Evolutionary conservation across 768 basidiomycete genomes (phyloP).

Genomic region (Dioszegia aurantiaca): DNA sequence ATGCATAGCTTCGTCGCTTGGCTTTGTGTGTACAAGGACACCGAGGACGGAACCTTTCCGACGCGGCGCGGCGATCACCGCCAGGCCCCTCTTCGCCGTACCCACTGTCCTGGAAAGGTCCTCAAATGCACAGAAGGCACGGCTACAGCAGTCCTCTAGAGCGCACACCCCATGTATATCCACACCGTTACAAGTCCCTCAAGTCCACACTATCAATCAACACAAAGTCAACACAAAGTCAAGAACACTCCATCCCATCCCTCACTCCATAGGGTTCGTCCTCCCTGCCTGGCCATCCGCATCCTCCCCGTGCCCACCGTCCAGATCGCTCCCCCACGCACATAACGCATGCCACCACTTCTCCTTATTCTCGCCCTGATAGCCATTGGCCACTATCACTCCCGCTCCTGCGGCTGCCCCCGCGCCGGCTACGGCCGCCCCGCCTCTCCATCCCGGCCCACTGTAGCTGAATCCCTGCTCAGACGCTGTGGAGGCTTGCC

Average conservation of each 20-base stretch:
- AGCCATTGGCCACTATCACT: slow-evolving; percentile 11
- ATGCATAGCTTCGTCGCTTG: too few species aligned
- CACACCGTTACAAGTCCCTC: too few species aligned
- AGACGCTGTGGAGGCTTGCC: slow-evolving; percentile 13
- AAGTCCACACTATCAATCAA: too few species aligned
- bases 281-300: slow-evolving; percentile 45
- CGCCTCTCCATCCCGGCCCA: slow-evolving; percentile 42
- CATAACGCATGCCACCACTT: slow-evolving; percentile 53
- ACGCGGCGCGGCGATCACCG: background rate
- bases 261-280: slow-evolving; percentile 51
- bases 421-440: slow-evolving; percentile 20
- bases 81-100: too few species aligned
- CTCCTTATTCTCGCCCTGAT: slow-evolving; percentile 20
- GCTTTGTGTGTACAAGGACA: too few species aligned
- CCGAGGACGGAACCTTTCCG: too few species aligned
- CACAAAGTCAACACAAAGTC: too few species aligned
- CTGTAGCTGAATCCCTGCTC: slow-evolving; percentile 27
- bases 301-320: slow-evolving; percentile 45
- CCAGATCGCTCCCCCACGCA: slow-evolving; percentile 50
- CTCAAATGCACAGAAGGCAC: too few species aligned
- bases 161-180: too few species aligned
- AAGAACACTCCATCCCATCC: too few species aligned
- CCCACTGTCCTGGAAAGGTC: too few species aligned
- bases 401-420: slow-evolving; percentile 3
- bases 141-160: too few species aligned